Evolutionary conservation across 1,284 basidiomycete species (phyloP).

Genomic region (Papiliotrema flavescens): DNA sequence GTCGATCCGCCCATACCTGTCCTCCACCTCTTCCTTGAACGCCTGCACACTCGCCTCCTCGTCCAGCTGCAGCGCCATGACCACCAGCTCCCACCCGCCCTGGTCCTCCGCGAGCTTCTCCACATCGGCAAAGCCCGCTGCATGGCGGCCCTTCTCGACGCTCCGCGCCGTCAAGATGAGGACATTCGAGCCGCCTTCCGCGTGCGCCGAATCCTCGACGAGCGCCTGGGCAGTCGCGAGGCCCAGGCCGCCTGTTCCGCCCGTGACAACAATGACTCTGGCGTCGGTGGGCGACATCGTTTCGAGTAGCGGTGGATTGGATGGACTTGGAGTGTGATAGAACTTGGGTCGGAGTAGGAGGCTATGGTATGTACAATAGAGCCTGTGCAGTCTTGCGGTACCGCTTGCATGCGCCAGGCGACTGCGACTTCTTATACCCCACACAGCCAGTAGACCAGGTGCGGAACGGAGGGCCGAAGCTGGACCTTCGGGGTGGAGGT

Average conservation of each 20-base stretch:
- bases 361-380: no score
- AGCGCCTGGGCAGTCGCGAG: background rate
- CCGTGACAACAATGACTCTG: slow-evolving; percentile 4
- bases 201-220: background rate
- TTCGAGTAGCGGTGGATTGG: no score
- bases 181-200: background rate
- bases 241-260: slow-evolving; percentile 5
- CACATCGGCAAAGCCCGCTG: background rate
- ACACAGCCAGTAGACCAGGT: no score
- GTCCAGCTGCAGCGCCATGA: background rate
- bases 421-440: no score
- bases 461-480: no score
- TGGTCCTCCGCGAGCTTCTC: background rate
- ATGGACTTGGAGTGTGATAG: no score
- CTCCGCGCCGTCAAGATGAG: background rate
- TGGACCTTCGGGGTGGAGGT: no score
- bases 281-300: no score
- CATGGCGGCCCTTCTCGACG: background rate
- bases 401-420: no score
- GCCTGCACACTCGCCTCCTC: background rate
- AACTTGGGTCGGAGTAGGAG: no score
- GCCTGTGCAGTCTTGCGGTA: no score
- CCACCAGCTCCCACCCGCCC: background rate
- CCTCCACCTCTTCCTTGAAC: background rate
- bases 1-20: background rate